Base-by-base conservation (phyloP, 805 yeast species). In the Wickerhamomyces chambardii region DNA sequence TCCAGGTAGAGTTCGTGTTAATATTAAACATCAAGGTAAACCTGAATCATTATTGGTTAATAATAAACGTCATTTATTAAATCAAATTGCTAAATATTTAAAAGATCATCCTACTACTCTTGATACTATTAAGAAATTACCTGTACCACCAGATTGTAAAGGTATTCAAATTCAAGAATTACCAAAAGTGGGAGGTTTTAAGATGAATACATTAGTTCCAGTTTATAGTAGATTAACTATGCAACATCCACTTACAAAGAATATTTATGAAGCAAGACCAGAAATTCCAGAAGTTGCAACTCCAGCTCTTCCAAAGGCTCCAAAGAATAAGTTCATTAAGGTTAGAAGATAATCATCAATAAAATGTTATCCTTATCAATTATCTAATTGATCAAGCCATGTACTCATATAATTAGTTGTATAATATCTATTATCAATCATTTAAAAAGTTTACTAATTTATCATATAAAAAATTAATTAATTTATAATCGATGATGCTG, bases 1-100 rank as follows among this genome's bases (percentile, higher is more conserved):
- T 53, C 94, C 97, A 5, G 98, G 98, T n/a, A 71, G 97, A 50
- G 89, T 92, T 26, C 74, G 95, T 45, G 81, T 87, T 17, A 63
- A 76, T 31, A 45, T 85, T 29, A 80, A 76, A 48, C 69, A 70
- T 32, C 58, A 68, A 10, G 77, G 75, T 2, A 47, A 56, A 19
- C 53, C 67, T 10, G 63, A 59, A 12, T 52, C 55, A 15, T 47
- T 51, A 19, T 34, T 48, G 31, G 55, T 63, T 28, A 58, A 56
- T 36, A 73, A 70, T 42, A 87, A 89, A 54, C 74, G 94, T 47
- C 76, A 74, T 32, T 58, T 90, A 32, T 62, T 83, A 55, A 64
- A 65, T 22, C 65, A 66, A 27, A 66, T 90, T 31, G 74, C 82
- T 5, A 66, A 68, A 39, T 83, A 74, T 49, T 53, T 90, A 51